A percentile compares a stretch with the other conserved stretches of the same genome.
phyloP scores from a whole-genome alignment of 768 basidiomycete species.

The Calvatia gigantea region DNA sequence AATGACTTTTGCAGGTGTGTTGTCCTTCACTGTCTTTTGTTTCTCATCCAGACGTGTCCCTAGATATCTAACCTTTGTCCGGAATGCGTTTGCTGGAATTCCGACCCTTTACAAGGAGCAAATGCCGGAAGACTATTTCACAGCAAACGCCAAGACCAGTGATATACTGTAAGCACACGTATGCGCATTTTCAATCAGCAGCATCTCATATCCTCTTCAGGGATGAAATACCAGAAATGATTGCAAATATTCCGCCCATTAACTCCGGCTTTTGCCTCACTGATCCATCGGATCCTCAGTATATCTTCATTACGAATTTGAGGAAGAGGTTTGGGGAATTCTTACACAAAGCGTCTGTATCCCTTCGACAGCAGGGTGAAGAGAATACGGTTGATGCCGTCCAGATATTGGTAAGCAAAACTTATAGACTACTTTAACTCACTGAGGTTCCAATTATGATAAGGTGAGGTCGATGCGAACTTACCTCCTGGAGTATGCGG shows the following conservation, averaged over 20 bases:
- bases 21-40: constrained; percentile 3
- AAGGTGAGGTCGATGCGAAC: constrained; percentile 68
- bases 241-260: constrained; percentile 58
- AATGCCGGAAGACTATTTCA: constrained; percentile 46
- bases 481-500: constrained; percentile 73
- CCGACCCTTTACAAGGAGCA: constrained; percentile 60
- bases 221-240: constrained; percentile 75
- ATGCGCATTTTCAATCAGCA: background rate
- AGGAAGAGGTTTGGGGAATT: constrained; percentile 64
- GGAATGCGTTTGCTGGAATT: constrained; percentile 72
- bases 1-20: constrained; percentile 82
- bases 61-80: constrained; percentile 69
- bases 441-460: background rate
- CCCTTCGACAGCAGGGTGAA: constrained; percentile 68
- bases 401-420: constrained; percentile 54
- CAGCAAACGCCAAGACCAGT: constrained; percentile 41
- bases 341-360: constrained; percentile 66
- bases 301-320: constrained; percentile 54
- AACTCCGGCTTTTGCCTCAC: constrained; percentile 65
- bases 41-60: background rate
- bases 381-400: constrained; percentile 83
- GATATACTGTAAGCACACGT: constrained; percentile 60
- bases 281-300: constrained; percentile 61
- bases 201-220: constrained; percentile 22
- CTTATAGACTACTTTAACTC: background rate